Percentiles rank a stretch among this genome's conserved stretches.
Conservation (phyloP, 1,284 basidiomycete genomes). For the Agaricales sp. region DNA sequence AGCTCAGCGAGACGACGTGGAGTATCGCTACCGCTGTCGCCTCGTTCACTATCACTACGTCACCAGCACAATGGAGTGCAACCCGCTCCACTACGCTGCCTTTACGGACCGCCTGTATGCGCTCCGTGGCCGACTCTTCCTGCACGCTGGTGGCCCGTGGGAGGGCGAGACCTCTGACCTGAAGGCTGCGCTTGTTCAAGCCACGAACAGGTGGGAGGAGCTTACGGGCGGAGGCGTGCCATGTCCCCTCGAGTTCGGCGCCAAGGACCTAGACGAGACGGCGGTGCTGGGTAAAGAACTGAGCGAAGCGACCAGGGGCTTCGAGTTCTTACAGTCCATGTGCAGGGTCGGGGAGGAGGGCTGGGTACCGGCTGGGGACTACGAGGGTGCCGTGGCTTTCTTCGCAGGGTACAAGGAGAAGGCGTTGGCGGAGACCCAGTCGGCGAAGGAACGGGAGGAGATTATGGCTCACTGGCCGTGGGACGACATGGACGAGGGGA, state of each 20-base stretch:
- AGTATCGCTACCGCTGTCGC: slow-evolving; percentile 25
- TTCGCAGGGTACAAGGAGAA: slow-evolving; percentile 23
- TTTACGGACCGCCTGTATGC: slow-evolving; percentile 22
- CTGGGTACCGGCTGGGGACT: slow-evolving; percentile 30
- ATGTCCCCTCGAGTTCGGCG: slow-evolving; percentile 34
- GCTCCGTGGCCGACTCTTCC: slow-evolving; percentile 29
- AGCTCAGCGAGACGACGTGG: slow-evolving; percentile 18
- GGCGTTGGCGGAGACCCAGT: slow-evolving; percentile 16
- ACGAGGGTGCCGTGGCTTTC: slow-evolving; percentile 24
- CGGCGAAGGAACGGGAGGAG: slow-evolving; percentile 23
- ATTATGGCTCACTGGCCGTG: slow-evolving; percentile 28
- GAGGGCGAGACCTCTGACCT: slow-evolving; percentile 35
- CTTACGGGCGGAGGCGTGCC: slow-evolving; percentile 24
- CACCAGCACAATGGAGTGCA: slow-evolving; percentile 28
- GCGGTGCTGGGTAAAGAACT: slow-evolving; percentile 21
- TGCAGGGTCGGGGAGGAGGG: slow-evolving; percentile 24
- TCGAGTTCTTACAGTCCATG: slow-evolving; percentile 17
- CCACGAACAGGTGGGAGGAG: slow-evolving; percentile 25
- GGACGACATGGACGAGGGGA: slow-evolving; percentile 35
- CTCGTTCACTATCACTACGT: slow-evolving; percentile 37
- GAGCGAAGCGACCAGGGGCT: slow-evolving; percentile 20
- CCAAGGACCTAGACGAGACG: slow-evolving; percentile 29
- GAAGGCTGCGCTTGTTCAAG: slow-evolving; percentile 29
- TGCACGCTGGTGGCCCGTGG: slow-evolving; percentile 28
- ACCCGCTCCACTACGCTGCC: slow-evolving; percentile 26